Percentiles rank a stretch among this genome's conserved stretches.
phyloP scores from a whole-genome alignment of 2,329 filamentous ascomycete species.

The Exophiala xenobiotica region DNA sequence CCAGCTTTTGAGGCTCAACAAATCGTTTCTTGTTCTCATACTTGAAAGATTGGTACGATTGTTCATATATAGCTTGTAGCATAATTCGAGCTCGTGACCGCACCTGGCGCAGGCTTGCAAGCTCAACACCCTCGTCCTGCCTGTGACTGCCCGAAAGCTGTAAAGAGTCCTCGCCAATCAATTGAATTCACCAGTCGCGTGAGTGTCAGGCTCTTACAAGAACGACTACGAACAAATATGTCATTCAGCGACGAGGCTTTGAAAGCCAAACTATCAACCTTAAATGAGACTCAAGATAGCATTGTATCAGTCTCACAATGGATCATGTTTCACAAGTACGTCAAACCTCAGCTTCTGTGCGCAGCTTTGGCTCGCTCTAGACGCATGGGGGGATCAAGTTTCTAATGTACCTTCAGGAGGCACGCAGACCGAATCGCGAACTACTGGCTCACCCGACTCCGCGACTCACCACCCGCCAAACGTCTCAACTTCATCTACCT shows the following conservation, averaged over 20 bases:
- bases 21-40: too few species aligned
- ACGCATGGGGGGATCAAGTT: too few species aligned
- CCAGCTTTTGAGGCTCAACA: too few species aligned
- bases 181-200: too few species aligned
- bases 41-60: too few species aligned
- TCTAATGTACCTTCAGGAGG: conserved; percentile 57
- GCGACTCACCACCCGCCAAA: conserved; percentile 82
- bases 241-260: conserved; percentile 95
- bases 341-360: conserved; percentile 5
- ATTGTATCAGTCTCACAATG: conserved; percentile 96
- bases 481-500: conserved; percentile 90
- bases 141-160: too few species aligned
- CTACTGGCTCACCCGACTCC: conserved; percentile 86
- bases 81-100: not conserved
- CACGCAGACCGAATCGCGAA: conserved; percentile 89
- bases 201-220: too few species aligned
- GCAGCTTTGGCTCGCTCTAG: too few species aligned
- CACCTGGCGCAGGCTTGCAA: too few species aligned
- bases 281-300: conserved; percentile 97
- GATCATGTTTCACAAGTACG: conserved; percentile 98
- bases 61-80: conserved; percentile 18
- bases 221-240: conserved; percentile 57
- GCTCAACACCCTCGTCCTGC: not conserved
- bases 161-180: too few species aligned
- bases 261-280: conserved; percentile 85